phyloP scores from a whole-genome alignment of 31 red algal species.

The Asparagopsis taxiformis region DNA sequence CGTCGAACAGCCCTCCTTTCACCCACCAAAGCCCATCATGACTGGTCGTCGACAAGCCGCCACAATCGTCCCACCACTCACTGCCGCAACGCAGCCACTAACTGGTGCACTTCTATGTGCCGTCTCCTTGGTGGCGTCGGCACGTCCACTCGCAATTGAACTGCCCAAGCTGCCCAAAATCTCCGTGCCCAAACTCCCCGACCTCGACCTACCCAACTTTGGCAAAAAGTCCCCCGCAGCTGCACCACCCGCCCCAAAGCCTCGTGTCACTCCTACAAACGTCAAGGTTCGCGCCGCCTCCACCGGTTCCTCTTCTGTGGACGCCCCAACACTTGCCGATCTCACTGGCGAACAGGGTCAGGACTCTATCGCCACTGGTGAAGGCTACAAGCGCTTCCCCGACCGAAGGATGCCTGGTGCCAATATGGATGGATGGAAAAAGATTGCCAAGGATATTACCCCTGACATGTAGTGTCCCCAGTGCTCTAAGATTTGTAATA shows the following conservation, averaged over 20 bases:
- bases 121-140: constrained; percentile 16
- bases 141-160: constrained; percentile 43
- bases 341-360: constrained; percentile 2
- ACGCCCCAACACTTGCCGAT: constrained; percentile 51
- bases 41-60: too few relatives aligned
- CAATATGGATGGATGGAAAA: constrained; percentile 59
- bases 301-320: neutral
- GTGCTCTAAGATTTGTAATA: too few relatives aligned
- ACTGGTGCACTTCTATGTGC: constrained; percentile 24
- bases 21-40: too few relatives aligned
- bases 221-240: constrained; percentile 30
- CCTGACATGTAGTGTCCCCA: constrained; percentile 33
- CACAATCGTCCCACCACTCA: too few relatives aligned
- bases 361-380: constrained; percentile 16
- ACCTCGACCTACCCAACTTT: constrained; percentile 60
- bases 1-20: too few relatives aligned
- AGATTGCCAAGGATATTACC: constrained; percentile 55
- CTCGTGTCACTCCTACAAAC: neutral
- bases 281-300: constrained; percentile 49
- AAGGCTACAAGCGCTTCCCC: constrained; percentile 62
- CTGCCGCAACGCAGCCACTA: too few relatives aligned
- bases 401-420: constrained; percentile 59
- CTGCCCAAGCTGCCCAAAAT: constrained; percentile 63
- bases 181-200: constrained; percentile 46
- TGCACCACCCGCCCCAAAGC: neutral